Percentiles rank a stretch among this genome's conserved stretches.
phyloP scores from a whole-genome alignment of 2,329 filamentous ascomycete species.

The Ophiostoma novo-ulmi region DNA sequence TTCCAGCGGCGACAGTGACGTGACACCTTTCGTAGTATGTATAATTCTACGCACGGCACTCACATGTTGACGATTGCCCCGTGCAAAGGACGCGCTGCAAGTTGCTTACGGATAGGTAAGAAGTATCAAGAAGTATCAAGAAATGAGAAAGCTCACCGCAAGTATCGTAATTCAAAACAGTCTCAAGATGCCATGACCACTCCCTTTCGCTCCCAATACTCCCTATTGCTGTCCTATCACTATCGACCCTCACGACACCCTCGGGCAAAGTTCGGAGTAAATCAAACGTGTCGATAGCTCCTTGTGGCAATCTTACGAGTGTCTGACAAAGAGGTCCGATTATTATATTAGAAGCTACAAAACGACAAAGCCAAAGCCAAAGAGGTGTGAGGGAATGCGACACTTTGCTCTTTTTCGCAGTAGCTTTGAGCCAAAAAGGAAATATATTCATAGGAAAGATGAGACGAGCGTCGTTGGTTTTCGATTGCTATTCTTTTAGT shows the following conservation, averaged over 20 bases:
- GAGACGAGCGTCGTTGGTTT: too few relatives aligned
- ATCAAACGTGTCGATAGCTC: background rate
- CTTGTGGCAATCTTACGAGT: background rate
- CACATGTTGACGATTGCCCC: background rate
- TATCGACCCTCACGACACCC: background rate
- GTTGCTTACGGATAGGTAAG: background rate
- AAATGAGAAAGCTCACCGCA: background rate
- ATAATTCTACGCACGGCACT: background rate
- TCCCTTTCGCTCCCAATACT: too few relatives aligned
- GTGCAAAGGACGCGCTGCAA: background rate
- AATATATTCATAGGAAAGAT: background rate
- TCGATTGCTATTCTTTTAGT: background rate
- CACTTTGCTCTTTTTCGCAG: background rate
- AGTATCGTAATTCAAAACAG: too few relatives aligned
- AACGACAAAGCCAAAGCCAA: too few relatives aligned
- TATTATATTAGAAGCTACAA: background rate
- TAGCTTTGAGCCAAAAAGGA: background rate
- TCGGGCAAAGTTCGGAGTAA: constrained; percentile 5
- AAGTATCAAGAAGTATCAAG: background rate
- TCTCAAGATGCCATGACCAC: too few relatives aligned
- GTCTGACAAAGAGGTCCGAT: background rate
- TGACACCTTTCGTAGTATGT: background rate
- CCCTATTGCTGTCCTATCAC: too few relatives aligned
- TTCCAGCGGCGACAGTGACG: constrained; percentile 4
- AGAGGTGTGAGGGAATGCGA: background rate